Evolutionary conservation across 2,329 filamentous ascomycete species (phyloP), one percentile per base, ranked within the genome.

Genomic region (Talaromyces sp.): DNA sequence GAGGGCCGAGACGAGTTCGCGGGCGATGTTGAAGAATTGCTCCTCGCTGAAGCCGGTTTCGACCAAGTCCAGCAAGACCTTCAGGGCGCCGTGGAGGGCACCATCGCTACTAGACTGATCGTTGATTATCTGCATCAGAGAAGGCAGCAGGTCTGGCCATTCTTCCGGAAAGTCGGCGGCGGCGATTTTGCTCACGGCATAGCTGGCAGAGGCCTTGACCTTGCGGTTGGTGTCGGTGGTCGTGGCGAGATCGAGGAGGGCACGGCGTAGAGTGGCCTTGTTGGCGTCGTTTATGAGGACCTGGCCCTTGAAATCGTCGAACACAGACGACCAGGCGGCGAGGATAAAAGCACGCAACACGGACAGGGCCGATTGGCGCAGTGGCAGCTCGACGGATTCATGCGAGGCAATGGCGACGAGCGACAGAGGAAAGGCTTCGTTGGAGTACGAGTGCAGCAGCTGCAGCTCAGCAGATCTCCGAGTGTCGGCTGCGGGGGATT

Each of bases 31-130:
- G 74, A 97, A 97, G 81, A 99, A 99, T 68, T 97, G 92, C 63
- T 92, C 90, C 72, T 97, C 93, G 70, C 88, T 95, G 74, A 99
- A 84, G 65, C 91, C 92, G 70, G 96, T 93, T 64, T 97, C 92
- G 27, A 99, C 90, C 52, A 99, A 81, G 74, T 97, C 93, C 65
- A 85, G 83, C 51, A 99, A 84, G 26, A 97, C 92, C 72, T 89
- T 90, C 62, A 99, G 81, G 9, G 93, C 90, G 57, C 94, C 94
- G 73, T 97, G 92, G 55, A 97, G 80, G 72, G 96, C 92, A 53
- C 81, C 79, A 68, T 96, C 91, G 64, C 81, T 86, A 63, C 90
- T 91, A 57, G 81, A 84, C 58, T 88, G 85, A 58, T 76, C 71
- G 50, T 74, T 74, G 69, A 97, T 90, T 56, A 92, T 82, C 50